Evolutionary conservation across 306 rosid genomes (phyloP).

Genomic region (Quillaja saponaria): DNA sequence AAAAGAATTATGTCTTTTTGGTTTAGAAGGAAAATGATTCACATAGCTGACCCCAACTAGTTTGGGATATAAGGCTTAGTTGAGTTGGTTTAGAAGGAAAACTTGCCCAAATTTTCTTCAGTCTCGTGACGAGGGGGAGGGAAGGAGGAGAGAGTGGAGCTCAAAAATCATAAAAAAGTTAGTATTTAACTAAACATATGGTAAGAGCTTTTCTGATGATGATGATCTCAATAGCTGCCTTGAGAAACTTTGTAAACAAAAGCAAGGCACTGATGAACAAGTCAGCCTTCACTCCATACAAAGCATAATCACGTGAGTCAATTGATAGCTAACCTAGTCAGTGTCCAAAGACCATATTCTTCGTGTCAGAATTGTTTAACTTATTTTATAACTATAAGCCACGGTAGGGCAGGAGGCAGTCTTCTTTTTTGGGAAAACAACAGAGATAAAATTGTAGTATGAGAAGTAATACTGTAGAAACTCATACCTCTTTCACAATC

Average conservation of each 20-base stretch:
- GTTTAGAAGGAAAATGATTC: too few species aligned
- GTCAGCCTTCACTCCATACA: not conserved
- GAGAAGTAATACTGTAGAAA: conserved; percentile 21
- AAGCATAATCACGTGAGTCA: not conserved
- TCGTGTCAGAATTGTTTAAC: too few species aligned
- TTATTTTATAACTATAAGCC: too few species aligned
- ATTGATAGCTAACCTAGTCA: too few species aligned
- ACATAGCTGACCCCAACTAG: too few species aligned
- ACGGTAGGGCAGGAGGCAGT: too few species aligned
- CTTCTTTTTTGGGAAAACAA: not conserved
- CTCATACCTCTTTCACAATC: conserved; percentile 81
- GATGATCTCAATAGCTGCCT: not conserved
- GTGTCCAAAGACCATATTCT: too few species aligned
- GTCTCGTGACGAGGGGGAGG: too few species aligned
- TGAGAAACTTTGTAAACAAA: not conserved
- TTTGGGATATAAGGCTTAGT: too few species aligned
- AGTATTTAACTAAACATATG: not conserved
- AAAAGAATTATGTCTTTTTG: too few species aligned
- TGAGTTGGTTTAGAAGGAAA: conserved; percentile 13
- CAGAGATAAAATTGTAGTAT: not conserved
- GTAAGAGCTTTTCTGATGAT: not conserved
- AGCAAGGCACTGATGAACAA: not conserved
- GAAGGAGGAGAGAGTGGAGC: too few species aligned
- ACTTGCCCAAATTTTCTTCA: conserved; percentile 1
- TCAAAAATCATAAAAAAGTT: not conserved